Base-by-base conservation (phyloP, 331 rosid species). In the Pyrus hybrid region DNA sequence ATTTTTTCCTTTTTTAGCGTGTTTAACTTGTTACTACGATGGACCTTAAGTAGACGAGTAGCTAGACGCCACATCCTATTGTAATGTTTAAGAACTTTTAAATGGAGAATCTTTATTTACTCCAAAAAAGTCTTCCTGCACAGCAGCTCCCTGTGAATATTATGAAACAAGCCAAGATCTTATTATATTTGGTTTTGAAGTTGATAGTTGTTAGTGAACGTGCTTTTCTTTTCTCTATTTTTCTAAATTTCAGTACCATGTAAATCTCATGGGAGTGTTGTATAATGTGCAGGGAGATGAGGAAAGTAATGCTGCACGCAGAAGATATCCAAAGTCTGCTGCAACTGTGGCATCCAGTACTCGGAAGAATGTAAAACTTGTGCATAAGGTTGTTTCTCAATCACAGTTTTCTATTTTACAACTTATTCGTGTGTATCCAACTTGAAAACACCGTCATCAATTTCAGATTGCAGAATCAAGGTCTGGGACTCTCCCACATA, bases 261-360 rank as follows among this genome's bases (percentile, higher is more conserved):
- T 18, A 16, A 2, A 70, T 29, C n/a, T 43, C 30, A 21, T 64
- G 41, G 29, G 11, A 21, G 10, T 23, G 45, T 67, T 66, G 18
- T 79, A 8, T 67, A 8, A 16, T 45, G 63, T 61, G 47, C 81
- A 81, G 82, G 85, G 47, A 35, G 33, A 68, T 18, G 68, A 67
- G 76, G 72, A 73, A 74, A 63, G 63, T 63, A 68, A 37, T 10
- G 26, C 16, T 29, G 61, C 35, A 18, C 12, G 29, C 14, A 35
- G 73, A 73, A 73, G 66, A 69, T 63, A 56, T 68, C 3, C 70
- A 14, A 68, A 63, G 41, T 43, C 69, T 9, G 25, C 71, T 10
- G 17, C 82, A 43, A 61, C 58, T 16, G 63, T 51, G 21, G 47
- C 75, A 4, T 53, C 72, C 26, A 62, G 56, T 18, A 43, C 33